A percentile compares a stretch with the other conserved stretches of the same genome.
These are phyloP conservation scores for Populus deltoides DNA, from an alignment of 345 rosid species.

Conservation along the genomic window DNA sequence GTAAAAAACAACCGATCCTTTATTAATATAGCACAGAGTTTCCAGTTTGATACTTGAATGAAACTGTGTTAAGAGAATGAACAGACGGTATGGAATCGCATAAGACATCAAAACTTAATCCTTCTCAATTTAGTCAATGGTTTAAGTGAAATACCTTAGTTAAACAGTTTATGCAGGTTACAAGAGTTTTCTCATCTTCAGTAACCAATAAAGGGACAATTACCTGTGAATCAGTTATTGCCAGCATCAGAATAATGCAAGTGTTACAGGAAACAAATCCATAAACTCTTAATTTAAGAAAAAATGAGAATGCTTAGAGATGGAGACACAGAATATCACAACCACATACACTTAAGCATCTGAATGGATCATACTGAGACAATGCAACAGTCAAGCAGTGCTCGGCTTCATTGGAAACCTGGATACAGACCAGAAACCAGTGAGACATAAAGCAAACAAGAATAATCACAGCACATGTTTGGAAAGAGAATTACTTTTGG, in stretches of 20 bases:
- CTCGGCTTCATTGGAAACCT: slow-evolving; percentile 92
- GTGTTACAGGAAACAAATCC: not conserved
- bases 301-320: not conserved
- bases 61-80: not conserved
- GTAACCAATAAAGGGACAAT: slow-evolving; percentile 81
- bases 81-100: not conserved
- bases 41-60: not conserved
- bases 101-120: not conserved
- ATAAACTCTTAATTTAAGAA: not conserved
- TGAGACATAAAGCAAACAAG: slow-evolving; percentile 12
- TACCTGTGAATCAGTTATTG: slow-evolving; percentile 48
- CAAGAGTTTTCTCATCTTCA: slow-evolving; percentile 91
- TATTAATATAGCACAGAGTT: not conserved
- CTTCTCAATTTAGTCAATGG: not conserved
- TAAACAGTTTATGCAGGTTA: slow-evolving; percentile 85
- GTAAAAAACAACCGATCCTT: not conserved
- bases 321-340: slow-evolving; percentile 6
- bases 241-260: not conserved
- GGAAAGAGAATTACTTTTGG: slow-evolving; percentile 54
- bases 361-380: slow-evolving; percentile 86
- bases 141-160: slow-evolving; percentile 61
- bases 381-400: slow-evolving; percentile 73
- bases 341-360: slow-evolving; percentile 85
- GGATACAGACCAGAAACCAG: slow-evolving; percentile 13
- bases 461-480: slow-evolving; percentile 1